phyloP scores from a whole-genome alignment of 306 rosid genomes.

The Hippophae tibetana region DNA sequence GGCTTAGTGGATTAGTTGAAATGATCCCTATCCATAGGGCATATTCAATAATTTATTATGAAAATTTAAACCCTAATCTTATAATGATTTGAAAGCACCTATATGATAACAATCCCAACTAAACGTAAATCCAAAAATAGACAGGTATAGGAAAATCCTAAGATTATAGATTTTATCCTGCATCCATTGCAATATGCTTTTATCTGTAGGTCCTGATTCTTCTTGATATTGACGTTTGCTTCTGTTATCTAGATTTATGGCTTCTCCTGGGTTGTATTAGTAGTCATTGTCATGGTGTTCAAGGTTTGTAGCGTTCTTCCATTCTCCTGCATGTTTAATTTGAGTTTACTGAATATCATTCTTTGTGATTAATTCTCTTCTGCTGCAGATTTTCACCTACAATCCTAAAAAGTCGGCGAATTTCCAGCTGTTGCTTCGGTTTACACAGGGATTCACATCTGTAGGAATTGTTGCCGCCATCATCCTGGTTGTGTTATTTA shows the following conservation, averaged over 20 bases:
- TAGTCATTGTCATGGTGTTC: slow-evolving; percentile 61
- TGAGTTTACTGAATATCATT: neutral
- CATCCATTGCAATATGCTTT: too few relatives aligned
- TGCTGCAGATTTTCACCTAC: slow-evolving; percentile 69
- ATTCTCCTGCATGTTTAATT: slow-evolving; percentile 1
- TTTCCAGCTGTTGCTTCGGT: slow-evolving; percentile 69
- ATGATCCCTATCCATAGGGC: too few relatives aligned
- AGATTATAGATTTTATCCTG: too few relatives aligned
- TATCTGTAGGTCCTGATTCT: neutral
- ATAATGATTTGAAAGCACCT: too few relatives aligned
- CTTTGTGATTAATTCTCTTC: slow-evolving; percentile 6
- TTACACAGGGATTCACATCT: slow-evolving; percentile 66
- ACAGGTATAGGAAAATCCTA: too few relatives aligned
- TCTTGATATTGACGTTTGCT: slow-evolving; percentile 17
- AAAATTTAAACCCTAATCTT: too few relatives aligned
- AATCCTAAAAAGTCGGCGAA: slow-evolving; percentile 61
- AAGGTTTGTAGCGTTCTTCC: slow-evolving; percentile 56
- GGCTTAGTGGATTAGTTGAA: too few relatives aligned
- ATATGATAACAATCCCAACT: too few relatives aligned
- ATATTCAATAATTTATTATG: too few relatives aligned
- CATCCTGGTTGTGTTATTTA: slow-evolving; percentile 53
- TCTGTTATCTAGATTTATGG: slow-evolving; percentile 61
- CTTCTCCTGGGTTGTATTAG: slow-evolving; percentile 79
- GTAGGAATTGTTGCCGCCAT: slow-evolving; percentile 60
- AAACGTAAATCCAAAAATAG: too few relatives aligned